phyloP scores from a whole-genome alignment of 1,284 basidiomycete species.

The Inonotus obliquus region DNA sequence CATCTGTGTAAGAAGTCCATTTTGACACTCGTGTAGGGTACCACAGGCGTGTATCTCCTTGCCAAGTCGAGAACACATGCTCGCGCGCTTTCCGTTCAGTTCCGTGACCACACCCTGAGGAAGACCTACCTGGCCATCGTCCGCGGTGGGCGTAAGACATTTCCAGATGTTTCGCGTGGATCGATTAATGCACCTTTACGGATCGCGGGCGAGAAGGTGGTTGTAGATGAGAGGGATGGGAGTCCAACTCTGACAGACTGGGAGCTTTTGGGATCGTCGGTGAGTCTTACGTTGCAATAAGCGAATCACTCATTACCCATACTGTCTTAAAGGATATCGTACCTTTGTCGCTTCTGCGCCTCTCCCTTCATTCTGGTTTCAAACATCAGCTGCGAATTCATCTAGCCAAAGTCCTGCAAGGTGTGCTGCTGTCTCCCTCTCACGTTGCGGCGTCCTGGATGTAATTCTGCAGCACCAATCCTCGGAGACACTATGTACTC shows the following conservation, averaged over 20 bases:
- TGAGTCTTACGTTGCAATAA: conserved; percentile 30
- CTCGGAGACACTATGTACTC: conserved; percentile 55
- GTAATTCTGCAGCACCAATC: conserved; percentile 47
- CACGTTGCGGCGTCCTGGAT: conserved; percentile 8
- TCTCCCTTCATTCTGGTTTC: conserved; percentile 55
- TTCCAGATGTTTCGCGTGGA: conserved; percentile 34
- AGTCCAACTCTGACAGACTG: conserved; percentile 50
- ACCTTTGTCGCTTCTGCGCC: conserved; percentile 52
- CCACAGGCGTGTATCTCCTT: conserved; percentile 59
- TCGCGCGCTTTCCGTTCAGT: conserved; percentile 49
- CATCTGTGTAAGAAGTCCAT: neutral
- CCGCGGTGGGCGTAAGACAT: conserved; percentile 45
- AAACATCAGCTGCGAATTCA: conserved; percentile 74
- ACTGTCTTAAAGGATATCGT: conserved; percentile 34
- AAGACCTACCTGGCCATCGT: conserved; percentile 70
- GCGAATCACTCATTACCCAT: neutral
- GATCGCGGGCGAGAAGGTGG: conserved; percentile 42
- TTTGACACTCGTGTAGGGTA: conserved; percentile 37
- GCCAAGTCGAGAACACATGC: conserved; percentile 44
- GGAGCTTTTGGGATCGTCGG: conserved; percentile 57
- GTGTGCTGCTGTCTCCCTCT: conserved; percentile 29
- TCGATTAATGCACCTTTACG: conserved; percentile 41
- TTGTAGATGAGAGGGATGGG: conserved; percentile 31
- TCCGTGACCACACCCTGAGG: conserved; percentile 39
- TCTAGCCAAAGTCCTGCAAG: conserved; percentile 45